Conservation (phyloP, 495 filamentous ascomycete species). For the Margaritispora aquatica region DNA sequence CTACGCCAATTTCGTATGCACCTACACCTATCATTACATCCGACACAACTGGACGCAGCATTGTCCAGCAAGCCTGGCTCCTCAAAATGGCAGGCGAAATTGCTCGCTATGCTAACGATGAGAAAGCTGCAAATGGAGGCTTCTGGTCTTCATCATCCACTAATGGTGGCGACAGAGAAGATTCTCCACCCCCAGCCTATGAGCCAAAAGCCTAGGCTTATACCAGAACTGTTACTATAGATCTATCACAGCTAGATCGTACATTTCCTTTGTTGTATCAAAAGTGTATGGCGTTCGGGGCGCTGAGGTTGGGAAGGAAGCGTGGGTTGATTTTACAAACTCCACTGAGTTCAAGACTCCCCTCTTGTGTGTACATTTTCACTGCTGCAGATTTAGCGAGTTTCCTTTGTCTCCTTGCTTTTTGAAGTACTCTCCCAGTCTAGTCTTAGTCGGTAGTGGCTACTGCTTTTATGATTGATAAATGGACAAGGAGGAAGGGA, state of each 20-base stretch:
- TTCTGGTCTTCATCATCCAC: slow-evolving; percentile 37
- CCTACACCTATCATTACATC: slow-evolving; percentile 3
- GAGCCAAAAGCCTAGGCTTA: slow-evolving; percentile 18
- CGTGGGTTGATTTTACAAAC: too few species aligned
- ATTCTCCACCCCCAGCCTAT: slow-evolving; percentile 60
- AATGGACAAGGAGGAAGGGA: background rate
- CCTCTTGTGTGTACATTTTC: background rate
- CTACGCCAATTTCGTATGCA: background rate
- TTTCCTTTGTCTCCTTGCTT: background rate
- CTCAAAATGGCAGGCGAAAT: slow-evolving; percentile 90
- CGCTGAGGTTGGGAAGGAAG: background rate
- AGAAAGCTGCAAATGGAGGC: slow-evolving; percentile 42
- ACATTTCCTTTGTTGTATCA: background rate
- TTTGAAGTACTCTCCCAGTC: background rate
- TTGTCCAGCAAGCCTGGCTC: slow-evolving; percentile 81
- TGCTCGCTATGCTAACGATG: slow-evolving; percentile 76
- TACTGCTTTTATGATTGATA: too few species aligned
- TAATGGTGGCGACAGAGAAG: slow-evolving; percentile 44
- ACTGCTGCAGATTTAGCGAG: background rate
- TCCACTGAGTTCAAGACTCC: background rate
- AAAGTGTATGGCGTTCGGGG: background rate
- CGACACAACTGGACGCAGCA: slow-evolving; percentile 28
- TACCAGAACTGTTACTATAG: background rate
- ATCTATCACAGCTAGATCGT: background rate
- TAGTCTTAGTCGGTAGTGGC: background rate